Base-by-base conservation (phyloP, 306 rosid species). In the Fragaria nilgerrensis region DNA sequence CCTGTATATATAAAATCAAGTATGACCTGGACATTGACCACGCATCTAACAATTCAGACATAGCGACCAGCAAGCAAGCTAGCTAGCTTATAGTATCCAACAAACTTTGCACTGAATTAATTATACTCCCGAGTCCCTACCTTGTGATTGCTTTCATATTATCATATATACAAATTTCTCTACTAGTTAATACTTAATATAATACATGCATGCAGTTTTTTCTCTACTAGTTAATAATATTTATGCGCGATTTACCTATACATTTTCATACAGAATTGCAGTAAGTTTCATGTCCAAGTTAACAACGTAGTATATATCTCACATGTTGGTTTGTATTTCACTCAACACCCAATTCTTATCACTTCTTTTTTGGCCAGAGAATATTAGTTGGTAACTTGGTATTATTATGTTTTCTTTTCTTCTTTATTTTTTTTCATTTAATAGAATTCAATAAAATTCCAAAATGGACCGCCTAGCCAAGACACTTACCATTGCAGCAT, bases 391-490 rank as follows among this genome's bases (percentile, higher is more conserved):
- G 37, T 36, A 36, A 5, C 37, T 50, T 50, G 56, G 22, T 20
- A 27, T 56, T 58, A 58, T 23, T 11, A 58, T 58, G 32, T 22
- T n/a, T n/a, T n/a, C 12, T n/a, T n/a, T 58, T 15, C 7, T 63
- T 29, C 5, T 29, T 32, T 13, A 0, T 2, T 29, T 13, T 29
- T 58, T 58, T 2, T 15, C 37, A 27, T 32, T 63, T 27, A 13
- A 14, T 4, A 13, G 43, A 6, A 29, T 59, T 22, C 36, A 29
- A 37, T 45, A 25, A 70, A 70, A 70, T 29, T 45, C 22, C 43
- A 70, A 70, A 70, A 27, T 49, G 61, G 75, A 27, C 76, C 34
- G 65, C 64, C 9, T 47, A 71, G 65, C 17, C 9, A 39, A 39
- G 10, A 25, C 66, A 27, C 36, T 59, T 12, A 9, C 5, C 12